phyloP scores from a whole-genome alignment of 2,329 filamentous ascomycete species.

The Drechslerella dactyloides region DNA sequence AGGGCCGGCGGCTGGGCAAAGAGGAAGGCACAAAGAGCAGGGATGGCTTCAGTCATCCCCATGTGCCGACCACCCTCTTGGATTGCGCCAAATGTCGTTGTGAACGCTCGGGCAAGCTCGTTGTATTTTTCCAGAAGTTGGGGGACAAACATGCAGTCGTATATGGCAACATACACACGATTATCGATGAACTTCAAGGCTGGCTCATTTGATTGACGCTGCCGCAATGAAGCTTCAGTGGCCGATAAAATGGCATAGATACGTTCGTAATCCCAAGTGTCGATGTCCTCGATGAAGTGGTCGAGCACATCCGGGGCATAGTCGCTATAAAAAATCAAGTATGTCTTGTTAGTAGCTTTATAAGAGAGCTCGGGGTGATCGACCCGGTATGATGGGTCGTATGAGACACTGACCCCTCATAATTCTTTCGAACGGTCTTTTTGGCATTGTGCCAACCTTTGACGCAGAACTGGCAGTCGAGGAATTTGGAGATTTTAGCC shows the following conservation, averaged over 20 bases:
- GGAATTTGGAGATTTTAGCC: conserved; percentile 51
- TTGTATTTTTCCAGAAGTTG: conserved; percentile 43
- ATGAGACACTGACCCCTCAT: conserved; percentile 50
- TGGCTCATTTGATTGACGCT: conserved; percentile 19
- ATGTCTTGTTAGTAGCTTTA: conserved; percentile 15
- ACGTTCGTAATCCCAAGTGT: conserved; percentile 41
- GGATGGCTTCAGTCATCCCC: conserved; percentile 53
- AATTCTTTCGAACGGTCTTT: conserved; percentile 52
- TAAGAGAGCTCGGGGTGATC: conserved; percentile 4
- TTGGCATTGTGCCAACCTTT: conserved; percentile 54
- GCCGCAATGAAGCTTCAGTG: conserved; percentile 22
- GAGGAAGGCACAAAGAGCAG: conserved; percentile 53
- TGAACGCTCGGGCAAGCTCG: conserved; percentile 49
- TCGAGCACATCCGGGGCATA: conserved; percentile 42
- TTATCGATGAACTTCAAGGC: conserved; percentile 42
- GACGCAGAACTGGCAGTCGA: conserved; percentile 53
- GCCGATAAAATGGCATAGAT: conserved; percentile 22
- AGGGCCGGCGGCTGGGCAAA: conserved; percentile 51
- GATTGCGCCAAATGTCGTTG: conserved; percentile 50
- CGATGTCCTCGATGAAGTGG: conserved; percentile 41
- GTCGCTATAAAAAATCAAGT: conserved; percentile 7
- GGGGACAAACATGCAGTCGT: conserved; percentile 46
- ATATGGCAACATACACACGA: conserved; percentile 44
- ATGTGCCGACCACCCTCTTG: conserved; percentile 52
- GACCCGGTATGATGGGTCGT: background rate